Percentiles rank a stretch among this genome's conserved stretches.
Evolutionary conservation across 1,284 basidiomycete genomes (phyloP).

Genomic region (Heterobasidion occidentale): DNA sequence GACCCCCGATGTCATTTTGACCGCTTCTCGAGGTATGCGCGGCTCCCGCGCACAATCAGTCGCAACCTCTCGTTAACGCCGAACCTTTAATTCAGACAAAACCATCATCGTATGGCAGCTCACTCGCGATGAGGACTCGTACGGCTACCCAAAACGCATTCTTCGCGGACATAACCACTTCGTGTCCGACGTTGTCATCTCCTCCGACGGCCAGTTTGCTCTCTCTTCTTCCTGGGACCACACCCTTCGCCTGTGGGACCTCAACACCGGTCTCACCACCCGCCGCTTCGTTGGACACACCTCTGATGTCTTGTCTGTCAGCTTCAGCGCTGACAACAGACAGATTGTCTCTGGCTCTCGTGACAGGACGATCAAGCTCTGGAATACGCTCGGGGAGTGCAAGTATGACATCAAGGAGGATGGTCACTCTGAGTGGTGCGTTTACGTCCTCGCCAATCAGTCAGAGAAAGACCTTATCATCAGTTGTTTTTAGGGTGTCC

Average conservation of each 20-base stretch:
- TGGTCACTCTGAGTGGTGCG: slow-evolving; percentile 91
- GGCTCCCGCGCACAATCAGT: slow-evolving; percentile 23
- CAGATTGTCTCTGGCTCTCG: slow-evolving; percentile 99
- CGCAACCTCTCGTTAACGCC: slow-evolving; percentile 10
- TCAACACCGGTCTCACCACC: slow-evolving; percentile 92
- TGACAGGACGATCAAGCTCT: slow-evolving; percentile 98
- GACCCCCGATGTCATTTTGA: slow-evolving; percentile 96
- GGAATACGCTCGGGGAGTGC: slow-evolving; percentile 99
- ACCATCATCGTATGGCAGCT: slow-evolving; percentile 99
- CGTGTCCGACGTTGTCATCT: slow-evolving; percentile 98
- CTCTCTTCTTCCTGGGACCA: slow-evolving; percentile 99
- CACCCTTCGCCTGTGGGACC: slow-evolving; percentile 98
- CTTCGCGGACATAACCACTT: slow-evolving; percentile 99
- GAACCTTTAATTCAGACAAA: slow-evolving; percentile 68
- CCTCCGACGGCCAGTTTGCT: slow-evolving; percentile 98
- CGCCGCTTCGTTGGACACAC: slow-evolving; percentile 98
- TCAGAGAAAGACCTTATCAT: not conserved
- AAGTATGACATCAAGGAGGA: slow-evolving; percentile 99
- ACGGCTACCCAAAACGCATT: slow-evolving; percentile 95
- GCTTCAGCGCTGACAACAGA: slow-evolving; percentile 95
- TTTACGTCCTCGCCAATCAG: slow-evolving; percentile 2
- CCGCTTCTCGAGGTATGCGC: slow-evolving; percentile 81
- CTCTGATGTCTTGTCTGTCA: slow-evolving; percentile 95
- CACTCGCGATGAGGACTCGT: slow-evolving; percentile 89
- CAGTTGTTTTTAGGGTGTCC: slow-evolving; percentile 67